Percentiles rank a stretch among this genome's conserved stretches.
phyloP scores from a whole-genome alignment of 2,329 filamentous ascomycete species.

The Botrytis hyacinthi region DNA sequence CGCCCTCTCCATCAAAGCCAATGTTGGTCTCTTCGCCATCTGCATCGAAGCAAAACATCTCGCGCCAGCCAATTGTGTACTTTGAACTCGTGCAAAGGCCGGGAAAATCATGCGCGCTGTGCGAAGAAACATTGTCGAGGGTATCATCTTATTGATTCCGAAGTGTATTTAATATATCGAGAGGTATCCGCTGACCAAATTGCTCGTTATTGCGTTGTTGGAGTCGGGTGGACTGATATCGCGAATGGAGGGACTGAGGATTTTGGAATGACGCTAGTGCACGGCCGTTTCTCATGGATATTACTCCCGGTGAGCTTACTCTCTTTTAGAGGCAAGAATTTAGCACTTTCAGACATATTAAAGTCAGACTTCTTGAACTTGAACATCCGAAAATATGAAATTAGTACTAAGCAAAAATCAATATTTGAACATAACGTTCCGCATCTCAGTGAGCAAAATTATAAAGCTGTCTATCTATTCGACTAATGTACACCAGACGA shows the following conservation, averaged over 20 bases:
- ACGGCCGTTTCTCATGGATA: background rate
- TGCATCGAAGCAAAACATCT: slow-evolving; percentile 26
- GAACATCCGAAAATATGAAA: background rate
- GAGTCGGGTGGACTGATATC: background rate
- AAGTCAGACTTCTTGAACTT: background rate
- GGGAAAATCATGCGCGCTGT: slow-evolving; percentile 29
- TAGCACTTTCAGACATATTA: background rate
- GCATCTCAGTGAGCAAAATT: background rate
- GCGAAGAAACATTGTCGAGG: slow-evolving; percentile 28
- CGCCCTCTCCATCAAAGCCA: background rate
- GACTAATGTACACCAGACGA: background rate
- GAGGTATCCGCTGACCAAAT: background rate
- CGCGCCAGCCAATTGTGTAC: slow-evolving; percentile 16
- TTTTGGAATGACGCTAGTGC: slow-evolving; percentile 10
- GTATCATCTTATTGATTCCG: slow-evolving; percentile 25
- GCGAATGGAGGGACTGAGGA: background rate
- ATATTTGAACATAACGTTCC: background rate
- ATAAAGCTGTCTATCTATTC: background rate
- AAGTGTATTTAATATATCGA: background rate
- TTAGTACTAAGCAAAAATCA: background rate
- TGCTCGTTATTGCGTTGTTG: background rate
- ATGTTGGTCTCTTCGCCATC: slow-evolving; percentile 19
- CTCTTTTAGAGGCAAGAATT: too few species aligned
- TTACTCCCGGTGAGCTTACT: background rate
- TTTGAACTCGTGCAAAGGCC: slow-evolving; percentile 14